Evolutionary conservation across 2,329 filamentous ascomycete species (phyloP).

Genomic region (Colletotrichum orchidophilum): DNA sequence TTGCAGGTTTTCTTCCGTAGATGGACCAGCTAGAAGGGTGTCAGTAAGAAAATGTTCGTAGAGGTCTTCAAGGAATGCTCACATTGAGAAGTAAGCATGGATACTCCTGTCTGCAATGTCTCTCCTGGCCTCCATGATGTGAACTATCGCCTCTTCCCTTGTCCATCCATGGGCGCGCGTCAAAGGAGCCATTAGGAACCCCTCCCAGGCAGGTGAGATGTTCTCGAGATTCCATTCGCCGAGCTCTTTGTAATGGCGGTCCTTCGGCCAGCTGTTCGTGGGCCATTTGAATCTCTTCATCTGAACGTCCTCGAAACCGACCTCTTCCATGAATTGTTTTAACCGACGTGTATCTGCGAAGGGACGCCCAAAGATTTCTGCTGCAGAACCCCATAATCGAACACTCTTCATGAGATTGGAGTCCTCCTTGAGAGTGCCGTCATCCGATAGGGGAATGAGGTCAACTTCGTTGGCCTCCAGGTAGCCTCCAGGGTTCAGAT

Average conservation of each 20-base stretch:
- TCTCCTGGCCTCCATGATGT: conserved; percentile 34
- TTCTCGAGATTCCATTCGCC: conserved; percentile 43
- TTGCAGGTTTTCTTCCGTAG: not conserved
- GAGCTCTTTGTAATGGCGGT: conserved; percentile 43
- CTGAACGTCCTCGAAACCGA: conserved; percentile 45
- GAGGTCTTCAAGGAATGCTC: conserved; percentile 31
- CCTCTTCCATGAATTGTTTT: conserved; percentile 34
- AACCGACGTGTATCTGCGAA: conserved; percentile 30
- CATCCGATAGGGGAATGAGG: not conserved
- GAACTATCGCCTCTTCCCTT: conserved; percentile 39
- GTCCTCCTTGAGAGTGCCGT: not conserved
- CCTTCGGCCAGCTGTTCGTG: conserved; percentile 30
- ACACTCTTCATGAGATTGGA: not conserved
- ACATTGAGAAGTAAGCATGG: conserved; percentile 37
- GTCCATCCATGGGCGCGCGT: conserved; percentile 47
- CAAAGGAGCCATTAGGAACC: conserved; percentile 45
- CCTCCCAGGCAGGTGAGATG: conserved; percentile 42
- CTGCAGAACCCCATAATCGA: too few species aligned
- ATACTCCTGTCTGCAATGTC: conserved; percentile 36
- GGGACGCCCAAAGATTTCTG: not conserved
- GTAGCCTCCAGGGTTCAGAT: conserved; percentile 28
- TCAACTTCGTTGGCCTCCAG: conserved; percentile 38
- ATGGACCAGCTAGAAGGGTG: not conserved
- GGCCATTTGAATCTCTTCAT: conserved; percentile 43
- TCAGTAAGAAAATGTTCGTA: not conserved